Conservation (phyloP, 1,284 basidiomycete genomes). For the Ceratobasidium sp. region DNA sequence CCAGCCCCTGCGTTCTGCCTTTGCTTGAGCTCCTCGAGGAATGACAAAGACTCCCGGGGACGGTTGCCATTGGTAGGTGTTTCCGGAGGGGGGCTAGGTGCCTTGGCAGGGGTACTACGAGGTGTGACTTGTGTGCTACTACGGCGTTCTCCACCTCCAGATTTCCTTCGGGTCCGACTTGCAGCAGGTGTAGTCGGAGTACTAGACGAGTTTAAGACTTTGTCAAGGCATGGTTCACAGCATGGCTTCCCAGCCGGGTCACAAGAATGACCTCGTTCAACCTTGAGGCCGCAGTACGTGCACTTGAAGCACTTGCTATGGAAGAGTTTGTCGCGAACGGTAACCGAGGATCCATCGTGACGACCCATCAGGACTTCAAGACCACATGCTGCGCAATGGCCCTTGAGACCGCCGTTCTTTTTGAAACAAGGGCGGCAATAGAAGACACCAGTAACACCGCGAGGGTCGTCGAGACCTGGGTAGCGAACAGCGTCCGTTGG, state of each 20-base stretch:
- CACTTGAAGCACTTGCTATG: constrained; percentile 77
- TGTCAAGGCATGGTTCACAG: constrained; percentile 79
- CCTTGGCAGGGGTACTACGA: constrained; percentile 18
- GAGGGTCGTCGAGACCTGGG: constrained; percentile 67
- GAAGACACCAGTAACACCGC: constrained; percentile 58
- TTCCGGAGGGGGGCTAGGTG: not conserved
- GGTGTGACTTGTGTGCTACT: constrained; percentile 4
- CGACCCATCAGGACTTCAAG: constrained; percentile 76
- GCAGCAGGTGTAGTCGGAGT: constrained; percentile 22
- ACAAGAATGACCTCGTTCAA: constrained; percentile 77
- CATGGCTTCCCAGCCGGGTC: constrained; percentile 81
- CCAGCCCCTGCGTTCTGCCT: constrained; percentile 24
- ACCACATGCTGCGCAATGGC: constrained; percentile 70
- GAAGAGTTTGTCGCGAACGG: constrained; percentile 74
- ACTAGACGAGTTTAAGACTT: constrained; percentile 28
- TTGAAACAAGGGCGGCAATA: constrained; percentile 77
- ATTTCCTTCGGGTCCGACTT: constrained; percentile 15
- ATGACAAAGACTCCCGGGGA: constrained; percentile 36
- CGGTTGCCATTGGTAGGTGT: not conserved
- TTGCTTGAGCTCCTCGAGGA: constrained; percentile 37
- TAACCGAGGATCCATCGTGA: constrained; percentile 77
- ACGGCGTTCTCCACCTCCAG: constrained; percentile 21
- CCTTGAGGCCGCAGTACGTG: constrained; percentile 70
- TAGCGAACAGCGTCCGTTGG: constrained; percentile 84
- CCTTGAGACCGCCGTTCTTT: constrained; percentile 75